Percentiles rank a stretch among this genome's conserved stretches.
These are phyloP conservation scores for Ceratobasidium sp. DNA, from an alignment of 1,284 basidiomycete genomes.

Conservation along the genomic window DNA sequence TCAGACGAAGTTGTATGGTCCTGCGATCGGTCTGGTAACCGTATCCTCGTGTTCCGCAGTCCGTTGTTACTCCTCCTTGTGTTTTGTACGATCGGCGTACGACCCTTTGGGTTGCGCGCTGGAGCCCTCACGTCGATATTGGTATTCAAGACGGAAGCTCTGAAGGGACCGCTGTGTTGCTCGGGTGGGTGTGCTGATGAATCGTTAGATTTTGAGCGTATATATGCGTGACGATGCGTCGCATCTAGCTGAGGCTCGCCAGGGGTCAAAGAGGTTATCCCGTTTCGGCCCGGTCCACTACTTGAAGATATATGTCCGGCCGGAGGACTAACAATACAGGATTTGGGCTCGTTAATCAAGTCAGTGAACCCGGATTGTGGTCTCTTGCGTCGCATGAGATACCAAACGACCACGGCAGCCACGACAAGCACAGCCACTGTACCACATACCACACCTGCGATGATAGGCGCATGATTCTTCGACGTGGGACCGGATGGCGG, in stretches of 20 bases:
- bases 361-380: neutral
- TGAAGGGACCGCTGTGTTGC: neutral
- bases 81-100: neutral
- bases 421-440: neutral
- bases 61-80: neutral
- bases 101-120: neutral
- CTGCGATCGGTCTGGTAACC: conserved; percentile 1
- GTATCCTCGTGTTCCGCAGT: neutral
- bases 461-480: neutral
- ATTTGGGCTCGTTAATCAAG: conserved; percentile 2
- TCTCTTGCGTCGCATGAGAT: conserved; percentile 9
- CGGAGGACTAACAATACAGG: conserved; percentile 8
- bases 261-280: neutral
- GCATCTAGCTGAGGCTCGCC: conserved; percentile 1
- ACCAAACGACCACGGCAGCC: neutral
- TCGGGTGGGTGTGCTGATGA: neutral
- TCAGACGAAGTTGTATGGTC: neutral
- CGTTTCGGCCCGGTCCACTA: conserved; percentile 11
- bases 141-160: neutral
- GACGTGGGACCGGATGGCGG: neutral
- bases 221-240: neutral
- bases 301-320: conserved; percentile 4
- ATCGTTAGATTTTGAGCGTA: neutral
- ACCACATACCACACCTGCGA: conserved; percentile 9
- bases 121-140: neutral